Evolutionary conservation across 208 protist genomes (phyloP), one percentile per base, ranked within the genome.

Genomic region (Leishmania tropica): DNA sequence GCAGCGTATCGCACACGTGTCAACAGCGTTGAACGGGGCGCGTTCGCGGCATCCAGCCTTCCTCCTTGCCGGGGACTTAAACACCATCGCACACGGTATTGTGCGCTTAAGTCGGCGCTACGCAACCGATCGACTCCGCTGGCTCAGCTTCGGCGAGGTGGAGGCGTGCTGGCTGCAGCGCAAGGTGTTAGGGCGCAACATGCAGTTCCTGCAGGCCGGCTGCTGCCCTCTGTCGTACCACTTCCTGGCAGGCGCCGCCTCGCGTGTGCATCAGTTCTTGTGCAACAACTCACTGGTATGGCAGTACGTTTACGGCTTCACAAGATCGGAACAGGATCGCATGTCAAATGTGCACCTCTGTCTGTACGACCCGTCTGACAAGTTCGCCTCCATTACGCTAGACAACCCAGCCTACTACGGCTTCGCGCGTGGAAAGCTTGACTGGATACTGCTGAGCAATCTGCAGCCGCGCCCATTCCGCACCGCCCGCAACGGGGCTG

Each of bases 151-250:
- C 42, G 92, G 92, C 40, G 94, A 96, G 82, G 85, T 79, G 4
- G 94, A 97, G 84, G 89, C 91, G 51, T 93, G 87, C 71, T 97
- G 94, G 92, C 64, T 95, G 83, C 90, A 96, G 81, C 92, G 92
- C 60, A 94, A 93, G 73, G 88, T 97, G 24, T 76, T 95, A 64
- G 88, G 83, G 45, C 87, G 89, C 13, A 40, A 83, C 74, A 93
- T 93, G 88, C 67, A 78, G 47, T 37, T 28, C n/a, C 68, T 87
- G 15, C 83, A 85, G 53, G 79, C 81, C 15, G 83, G 88, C 17
- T 93, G 89, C 87, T 95, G 90, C 76, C 88, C 90, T 1, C 83
- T 94, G 21, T 93, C 89, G 10, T 89, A 87, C 60, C 85, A 89
- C 72, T 94, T 91, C 76, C 91, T 87, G 21, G 76, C 47, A 40